Evolutionary conservation across 2,329 filamentous ascomycete species (phyloP).

Genomic region (Neonectria magnoliae): DNA sequence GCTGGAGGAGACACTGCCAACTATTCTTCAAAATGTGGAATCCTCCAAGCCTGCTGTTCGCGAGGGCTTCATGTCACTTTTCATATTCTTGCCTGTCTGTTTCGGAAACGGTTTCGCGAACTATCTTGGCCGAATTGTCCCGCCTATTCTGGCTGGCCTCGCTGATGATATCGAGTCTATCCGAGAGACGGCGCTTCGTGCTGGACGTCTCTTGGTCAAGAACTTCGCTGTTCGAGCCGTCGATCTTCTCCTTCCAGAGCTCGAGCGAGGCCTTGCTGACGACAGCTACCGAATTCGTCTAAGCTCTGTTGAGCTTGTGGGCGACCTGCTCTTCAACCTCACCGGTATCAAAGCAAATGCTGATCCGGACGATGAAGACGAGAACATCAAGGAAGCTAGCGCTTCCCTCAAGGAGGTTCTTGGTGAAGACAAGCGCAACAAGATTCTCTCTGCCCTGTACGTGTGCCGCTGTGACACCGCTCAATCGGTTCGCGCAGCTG

Average conservation of each 20-base stretch:
- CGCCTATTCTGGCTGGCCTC: conserved; percentile 90
- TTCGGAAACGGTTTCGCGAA: conserved; percentile 98
- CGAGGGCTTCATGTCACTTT: conserved; percentile 99
- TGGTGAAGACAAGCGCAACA: conserved; percentile 95
- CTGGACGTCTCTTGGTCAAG: conserved; percentile 94
- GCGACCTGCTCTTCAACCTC: conserved; percentile 96
- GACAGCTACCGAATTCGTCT: conserved; percentile 97
- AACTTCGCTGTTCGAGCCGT: conserved; percentile 97
- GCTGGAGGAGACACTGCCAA: conserved; percentile 94
- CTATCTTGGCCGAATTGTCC: conserved; percentile 95
- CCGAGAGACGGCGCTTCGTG: conserved; percentile 93
- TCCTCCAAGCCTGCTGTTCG: conserved; percentile 90
- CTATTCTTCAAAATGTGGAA: conserved; percentile 94
- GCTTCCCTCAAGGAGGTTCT: conserved; percentile 94
- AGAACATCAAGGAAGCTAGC: conserved; percentile 84
- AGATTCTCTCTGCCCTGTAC: conserved; percentile 95
- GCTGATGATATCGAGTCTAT: conserved; percentile 98
- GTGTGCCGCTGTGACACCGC: conserved; percentile 98
- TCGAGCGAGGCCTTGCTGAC: conserved; percentile 96
- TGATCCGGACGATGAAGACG: conserved; percentile 82
- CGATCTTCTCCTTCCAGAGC: conserved; percentile 90
- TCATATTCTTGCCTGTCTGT: conserved; percentile 98
- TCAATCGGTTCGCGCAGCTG: conserved; percentile 86
- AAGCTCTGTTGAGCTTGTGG: conserved; percentile 96
- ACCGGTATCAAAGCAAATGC: conserved; percentile 87